Percentiles rank a stretch among this genome's conserved stretches.
These are phyloP conservation scores for Kazachstania kunashirensis DNA, from an alignment of 805 yeast species.

Conservation along the genomic window DNA sequence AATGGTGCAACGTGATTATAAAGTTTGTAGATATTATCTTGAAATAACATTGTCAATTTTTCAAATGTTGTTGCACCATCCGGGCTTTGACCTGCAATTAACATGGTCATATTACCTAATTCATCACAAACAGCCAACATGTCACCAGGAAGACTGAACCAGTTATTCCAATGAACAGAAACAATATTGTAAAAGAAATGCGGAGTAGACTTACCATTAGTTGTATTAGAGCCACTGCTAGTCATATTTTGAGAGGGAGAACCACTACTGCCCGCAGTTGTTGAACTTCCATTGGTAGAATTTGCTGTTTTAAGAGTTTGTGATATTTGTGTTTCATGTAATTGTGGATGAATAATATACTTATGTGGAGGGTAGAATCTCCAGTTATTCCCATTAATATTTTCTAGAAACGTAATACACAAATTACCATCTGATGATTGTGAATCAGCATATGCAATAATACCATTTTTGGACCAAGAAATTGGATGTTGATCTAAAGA, in stretches of 20 bases:
- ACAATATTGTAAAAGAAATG: slow-evolving; percentile 32
- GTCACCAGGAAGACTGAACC: slow-evolving; percentile 43
- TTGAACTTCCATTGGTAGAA: not conserved
- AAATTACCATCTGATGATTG: slow-evolving; percentile 33
- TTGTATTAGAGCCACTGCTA: not conserved
- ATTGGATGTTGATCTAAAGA: slow-evolving; percentile 26
- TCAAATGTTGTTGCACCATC: slow-evolving; percentile 28
- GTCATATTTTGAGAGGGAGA: not conserved
- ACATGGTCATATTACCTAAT: slow-evolving; percentile 53
- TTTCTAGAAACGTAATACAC: slow-evolving; percentile 57
- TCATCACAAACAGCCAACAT: slow-evolving; percentile 75
- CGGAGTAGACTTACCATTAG: slow-evolving; percentile 14
- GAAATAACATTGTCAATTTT: slow-evolving; percentile 30
- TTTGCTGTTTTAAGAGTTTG: not conserved
- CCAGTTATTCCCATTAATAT: slow-evolving; percentile 72
- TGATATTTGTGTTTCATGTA: slow-evolving; percentile 16
- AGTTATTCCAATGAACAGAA: slow-evolving; percentile 60
- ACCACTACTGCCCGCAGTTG: slow-evolving; percentile 1
- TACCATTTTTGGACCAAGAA: slow-evolving; percentile 80
- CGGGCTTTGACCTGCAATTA: slow-evolving; percentile 41
- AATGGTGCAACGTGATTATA: slow-evolving; percentile 24
- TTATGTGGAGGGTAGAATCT: slow-evolving; percentile 43
- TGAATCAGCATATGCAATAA: slow-evolving; percentile 59
- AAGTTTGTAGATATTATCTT: slow-evolving; percentile 30
- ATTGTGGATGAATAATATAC: slow-evolving; percentile 26